Evolutionary conservation across 495 filamentous ascomycete genomes (phyloP).

Genomic region (Pyronema domesticum): DNA sequence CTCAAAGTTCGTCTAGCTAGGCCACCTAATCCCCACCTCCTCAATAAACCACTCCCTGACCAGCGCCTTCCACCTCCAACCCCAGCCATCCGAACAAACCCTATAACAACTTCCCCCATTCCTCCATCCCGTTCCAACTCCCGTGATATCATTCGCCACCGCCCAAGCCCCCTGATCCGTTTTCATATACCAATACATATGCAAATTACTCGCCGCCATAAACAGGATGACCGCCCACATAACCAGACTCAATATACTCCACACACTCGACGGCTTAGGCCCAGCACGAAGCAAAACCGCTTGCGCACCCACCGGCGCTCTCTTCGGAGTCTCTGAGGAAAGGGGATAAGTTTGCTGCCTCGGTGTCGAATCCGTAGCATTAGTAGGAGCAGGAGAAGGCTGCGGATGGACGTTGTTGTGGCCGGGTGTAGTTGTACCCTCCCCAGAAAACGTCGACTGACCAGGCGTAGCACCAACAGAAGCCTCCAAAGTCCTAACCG

Average conservation of each 20-base stretch:
- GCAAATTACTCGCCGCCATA: neutral
- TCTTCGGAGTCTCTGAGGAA: no score
- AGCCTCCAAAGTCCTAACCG: no score
- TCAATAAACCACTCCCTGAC: neutral
- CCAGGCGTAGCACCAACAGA: no score
- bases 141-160: neutral
- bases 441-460: no score
- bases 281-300: neutral
- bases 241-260: neutral
- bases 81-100: neutral
- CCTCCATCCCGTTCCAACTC: neutral
- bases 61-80: neutral
- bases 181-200: neutral
- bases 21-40: neutral
- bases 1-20: neutral
- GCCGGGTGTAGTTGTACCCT: no score
- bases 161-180: neutral
- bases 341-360: no score
- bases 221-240: neutral
- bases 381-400: no score
- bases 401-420: no score
- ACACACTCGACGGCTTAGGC: neutral
- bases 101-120: neutral
- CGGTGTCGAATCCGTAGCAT: no score
- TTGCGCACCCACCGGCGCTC: neutral